Evolutionary conservation across 306 rosid species (phyloP), one percentile per base, ranked within the genome.

Genomic region (Benincasa hispida): DNA sequence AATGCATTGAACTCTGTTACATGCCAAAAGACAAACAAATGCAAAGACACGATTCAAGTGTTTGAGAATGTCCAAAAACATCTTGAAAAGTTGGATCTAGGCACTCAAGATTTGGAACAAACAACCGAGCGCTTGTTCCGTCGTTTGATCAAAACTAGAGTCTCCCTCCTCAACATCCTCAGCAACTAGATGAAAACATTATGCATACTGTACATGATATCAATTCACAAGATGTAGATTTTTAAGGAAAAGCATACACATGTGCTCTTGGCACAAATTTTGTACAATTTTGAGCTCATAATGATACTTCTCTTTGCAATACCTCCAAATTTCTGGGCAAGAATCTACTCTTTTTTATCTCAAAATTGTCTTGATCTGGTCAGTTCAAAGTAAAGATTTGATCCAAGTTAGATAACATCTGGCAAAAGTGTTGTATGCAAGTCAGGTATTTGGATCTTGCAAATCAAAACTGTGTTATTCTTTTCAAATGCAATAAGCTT

Each of bases 91-190:
- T 63, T 82, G 57, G 88, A 86, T 78, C 27, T 63, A 35, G 72
- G 89, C 51, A 76, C 73, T 76, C 89, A 78, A 72, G 89, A 83
- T 77, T 77, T 83, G 8, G 86, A 86, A 66, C 86, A 79, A 62
- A 80, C 78, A 8, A 78, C 83, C 0, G 89, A 86, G 34, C 27
- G 78, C 60, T 22, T 86, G 47, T 86, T 86, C 50, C 75, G 87
- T 72, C 85, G 86, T 47, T 72, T 86, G 63, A 83, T 86, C 70
- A 80, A 75, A 67, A 83, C 72, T 10, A 86, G 89, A 80, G 86
- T 83, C 72, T 76, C 89, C 69, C 83, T 86, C 70, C 86, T 86
- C 69, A 86, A 86, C 83, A 83, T 80, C 62, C 83, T 85, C 42
- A 85, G 78, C 79, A 80, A 85, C 74, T 62, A 76, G 70, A 61